phyloP scores from a whole-genome alignment of 768 basidiomycete genomes.

The Phallus indusiatus region DNA sequence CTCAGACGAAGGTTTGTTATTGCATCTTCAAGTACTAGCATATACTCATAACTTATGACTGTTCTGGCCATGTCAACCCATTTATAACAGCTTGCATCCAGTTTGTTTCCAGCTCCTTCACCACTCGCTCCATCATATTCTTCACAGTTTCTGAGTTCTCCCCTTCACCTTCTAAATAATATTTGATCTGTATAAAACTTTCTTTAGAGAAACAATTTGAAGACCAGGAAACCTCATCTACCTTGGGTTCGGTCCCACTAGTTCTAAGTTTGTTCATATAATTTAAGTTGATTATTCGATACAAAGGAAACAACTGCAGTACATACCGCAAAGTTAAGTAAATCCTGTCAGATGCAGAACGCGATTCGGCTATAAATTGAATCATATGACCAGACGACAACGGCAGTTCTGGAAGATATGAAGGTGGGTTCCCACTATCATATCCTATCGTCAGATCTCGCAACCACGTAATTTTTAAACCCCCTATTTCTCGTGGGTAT shows the following conservation, averaged over 20 bases:
- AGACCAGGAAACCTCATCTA: conserved; percentile 17
- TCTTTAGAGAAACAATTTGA: not conserved
- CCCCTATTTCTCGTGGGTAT: conserved; percentile 57
- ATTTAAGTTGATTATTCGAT: not conserved
- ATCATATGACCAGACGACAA: conserved; percentile 82
- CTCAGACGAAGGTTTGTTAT: too few relatives aligned
- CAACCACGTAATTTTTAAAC: conserved; percentile 49
- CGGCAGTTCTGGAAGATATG: conserved; percentile 50
- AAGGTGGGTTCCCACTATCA: conserved; percentile 66
- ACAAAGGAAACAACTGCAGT: not conserved
- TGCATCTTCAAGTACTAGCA: too few relatives aligned
- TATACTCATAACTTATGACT: not conserved
- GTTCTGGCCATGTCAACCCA: conserved; percentile 18
- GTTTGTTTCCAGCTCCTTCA: conserved; percentile 46
- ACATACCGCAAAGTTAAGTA: conserved; percentile 62
- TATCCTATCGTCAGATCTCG: conserved; percentile 72
- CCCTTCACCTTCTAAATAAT: conserved; percentile 78
- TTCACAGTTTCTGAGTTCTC: conserved; percentile 37
- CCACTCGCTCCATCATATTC: conserved; percentile 41
- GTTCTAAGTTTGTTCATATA: conserved; percentile 37
- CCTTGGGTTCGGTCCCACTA: conserved; percentile 88
- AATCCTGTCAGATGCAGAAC: conserved; percentile 35
- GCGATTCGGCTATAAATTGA: conserved; percentile 52
- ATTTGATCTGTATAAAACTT: conserved; percentile 54
- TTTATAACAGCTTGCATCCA: conserved; percentile 66